Percentiles rank a stretch among this genome's conserved stretches.
phyloP scores from a whole-genome alignment of 1,284 basidiomycete species.

The Fistulinella staudtii region DNA sequence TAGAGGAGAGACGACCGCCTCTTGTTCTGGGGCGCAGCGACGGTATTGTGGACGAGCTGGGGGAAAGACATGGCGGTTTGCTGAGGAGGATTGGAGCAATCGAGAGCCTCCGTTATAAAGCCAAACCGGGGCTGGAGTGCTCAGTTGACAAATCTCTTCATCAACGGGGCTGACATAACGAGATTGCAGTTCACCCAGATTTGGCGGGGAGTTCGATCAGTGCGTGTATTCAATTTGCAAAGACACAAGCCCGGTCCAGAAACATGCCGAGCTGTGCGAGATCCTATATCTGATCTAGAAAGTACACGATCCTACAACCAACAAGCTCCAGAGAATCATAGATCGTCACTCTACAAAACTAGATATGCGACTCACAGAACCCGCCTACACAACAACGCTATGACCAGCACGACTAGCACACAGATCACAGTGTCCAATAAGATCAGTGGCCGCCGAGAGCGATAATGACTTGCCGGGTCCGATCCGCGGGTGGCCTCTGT shows the following conservation, averaged over 20 bases:
- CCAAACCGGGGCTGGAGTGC: conserved; percentile 1
- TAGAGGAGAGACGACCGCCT: conserved; percentile 20
- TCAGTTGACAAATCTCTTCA: conserved; percentile 25
- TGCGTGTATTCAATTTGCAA: conserved; percentile 15
- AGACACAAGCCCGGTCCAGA: conserved; percentile 24
- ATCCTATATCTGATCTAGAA: conserved; percentile 7
- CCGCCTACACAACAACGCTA: conserved; percentile 59
- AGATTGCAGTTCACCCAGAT: conserved; percentile 15
- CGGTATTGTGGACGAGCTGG: conserved; percentile 16
- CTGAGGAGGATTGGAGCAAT: neutral
- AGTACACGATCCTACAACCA: conserved; percentile 20
- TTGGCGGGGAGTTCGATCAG: conserved; percentile 20
- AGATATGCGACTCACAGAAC: conserved; percentile 41
- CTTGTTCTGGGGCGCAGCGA: conserved; percentile 3
- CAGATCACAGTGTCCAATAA: conserved; percentile 66
- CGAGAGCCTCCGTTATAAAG: conserved; percentile 16
- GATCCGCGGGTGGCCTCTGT: conserved; percentile 22
- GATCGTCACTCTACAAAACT: conserved; percentile 19
- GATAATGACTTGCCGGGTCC: conserved; percentile 7
- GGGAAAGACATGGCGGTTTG: conserved; percentile 16
- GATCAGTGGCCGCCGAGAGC: conserved; percentile 47
- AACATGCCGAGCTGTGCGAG: conserved; percentile 16
- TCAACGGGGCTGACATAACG: conserved; percentile 26
- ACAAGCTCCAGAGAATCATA: conserved; percentile 14
- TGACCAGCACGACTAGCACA: conserved; percentile 58